Conservation (phyloP, 768 basidiomycete species). For the Mycena alexandri region DNA sequence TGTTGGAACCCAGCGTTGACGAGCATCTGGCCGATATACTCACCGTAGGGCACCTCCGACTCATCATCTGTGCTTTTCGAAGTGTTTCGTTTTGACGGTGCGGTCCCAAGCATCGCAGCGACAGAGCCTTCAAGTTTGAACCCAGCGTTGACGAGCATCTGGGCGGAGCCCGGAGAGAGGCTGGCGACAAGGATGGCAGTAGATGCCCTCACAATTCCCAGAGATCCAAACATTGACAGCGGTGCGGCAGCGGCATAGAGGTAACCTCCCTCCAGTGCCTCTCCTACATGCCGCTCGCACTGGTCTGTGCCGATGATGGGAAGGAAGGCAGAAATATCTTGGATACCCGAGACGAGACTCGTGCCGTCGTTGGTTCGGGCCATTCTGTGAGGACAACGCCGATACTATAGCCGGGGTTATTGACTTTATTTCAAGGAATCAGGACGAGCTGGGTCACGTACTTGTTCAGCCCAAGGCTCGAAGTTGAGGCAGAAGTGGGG, state of each 20-base stretch:
- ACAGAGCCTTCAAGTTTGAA: slow-evolving; percentile 1
- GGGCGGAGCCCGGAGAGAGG: background rate
- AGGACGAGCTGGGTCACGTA: no score
- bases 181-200: slow-evolving; percentile 21
- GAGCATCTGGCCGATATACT: no score
- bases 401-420: no score
- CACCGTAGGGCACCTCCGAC: no score
- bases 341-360: slow-evolving; percentile 17
- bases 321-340: slow-evolving; percentile 28
- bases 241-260: slow-evolving; percentile 32
- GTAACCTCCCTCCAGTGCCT: slow-evolving; percentile 21
- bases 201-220: slow-evolving; percentile 28
- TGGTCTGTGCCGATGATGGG: slow-evolving; percentile 33
- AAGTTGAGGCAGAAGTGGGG: no score
- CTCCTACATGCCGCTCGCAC: slow-evolving; percentile 29
- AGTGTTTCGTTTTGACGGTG: no score
- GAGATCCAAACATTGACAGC: slow-evolving; percentile 33
- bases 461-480: no score
- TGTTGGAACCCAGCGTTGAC: no score
- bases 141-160: background rate
- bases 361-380: no score
- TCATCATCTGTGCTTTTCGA: no score
- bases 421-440: no score
- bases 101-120: background rate
- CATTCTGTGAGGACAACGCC: no score